These are phyloP conservation scores for Phytophthora idaei DNA, from an alignment of 352 stramenopile species.

Conservation along the genomic window DNA sequence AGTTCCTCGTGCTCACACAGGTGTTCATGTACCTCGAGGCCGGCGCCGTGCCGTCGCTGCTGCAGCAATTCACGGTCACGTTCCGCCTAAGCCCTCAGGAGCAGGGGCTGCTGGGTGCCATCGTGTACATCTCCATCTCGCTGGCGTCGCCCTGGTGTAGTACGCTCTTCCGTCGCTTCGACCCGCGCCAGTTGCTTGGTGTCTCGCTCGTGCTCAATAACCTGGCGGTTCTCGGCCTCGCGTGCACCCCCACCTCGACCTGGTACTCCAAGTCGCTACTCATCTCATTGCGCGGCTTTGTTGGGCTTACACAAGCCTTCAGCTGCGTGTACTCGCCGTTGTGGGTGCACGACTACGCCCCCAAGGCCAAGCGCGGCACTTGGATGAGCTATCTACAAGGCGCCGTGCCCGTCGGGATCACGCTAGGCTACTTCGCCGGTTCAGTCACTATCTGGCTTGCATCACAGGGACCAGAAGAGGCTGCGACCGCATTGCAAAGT, in stretches of 20 bases:
- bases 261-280: slow-evolving; percentile 83
- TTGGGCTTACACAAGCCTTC: slow-evolving; percentile 83
- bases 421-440: slow-evolving; percentile 75
- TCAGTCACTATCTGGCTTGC: slow-evolving; percentile 75
- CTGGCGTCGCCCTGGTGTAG: slow-evolving; percentile 79
- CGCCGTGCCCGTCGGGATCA: slow-evolving; percentile 76
- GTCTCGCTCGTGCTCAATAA: slow-evolving; percentile 82
- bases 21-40: slow-evolving; percentile 90
- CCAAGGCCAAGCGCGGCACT: slow-evolving; percentile 58
- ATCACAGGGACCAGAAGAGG: slow-evolving; percentile 18
- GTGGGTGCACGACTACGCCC: slow-evolving; percentile 89
- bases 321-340: slow-evolving; percentile 87
- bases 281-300: slow-evolving; percentile 69
- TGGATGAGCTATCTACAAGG: slow-evolving; percentile 91
- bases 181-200: slow-evolving; percentile 66
- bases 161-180: slow-evolving; percentile 83
- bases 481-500: slow-evolving; percentile 15
- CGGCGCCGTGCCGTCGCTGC: slow-evolving; percentile 79
- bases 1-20: slow-evolving; percentile 85
- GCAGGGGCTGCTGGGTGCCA: slow-evolving; percentile 78
- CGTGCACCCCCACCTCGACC: slow-evolving; percentile 57
- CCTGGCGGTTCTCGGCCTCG: slow-evolving; percentile 72
- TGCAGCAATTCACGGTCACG: slow-evolving; percentile 83
- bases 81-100: slow-evolving; percentile 80
- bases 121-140: slow-evolving; percentile 88